Percentiles rank a stretch among this genome's conserved stretches.
Evolutionary conservation across 2,329 filamentous ascomycete genomes (phyloP).

Genomic region (Beauveria australis): DNA sequence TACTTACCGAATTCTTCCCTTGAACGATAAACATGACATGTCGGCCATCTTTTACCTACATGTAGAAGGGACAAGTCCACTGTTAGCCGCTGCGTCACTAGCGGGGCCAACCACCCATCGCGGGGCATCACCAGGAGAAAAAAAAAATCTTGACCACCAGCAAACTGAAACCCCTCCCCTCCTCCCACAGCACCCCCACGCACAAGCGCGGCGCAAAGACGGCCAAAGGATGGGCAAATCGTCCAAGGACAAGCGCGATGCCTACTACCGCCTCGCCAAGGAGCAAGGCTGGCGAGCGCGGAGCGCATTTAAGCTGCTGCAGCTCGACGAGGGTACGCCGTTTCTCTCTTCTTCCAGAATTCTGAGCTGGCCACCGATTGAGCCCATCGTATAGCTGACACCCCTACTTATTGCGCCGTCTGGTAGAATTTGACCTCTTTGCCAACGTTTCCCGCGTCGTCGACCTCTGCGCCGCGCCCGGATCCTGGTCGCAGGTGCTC

Average conservation of each 20-base stretch:
- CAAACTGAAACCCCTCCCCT: not conserved
- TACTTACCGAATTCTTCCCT: too few species aligned
- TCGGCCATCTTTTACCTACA: not conserved
- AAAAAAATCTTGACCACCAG: not conserved
- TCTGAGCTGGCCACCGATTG: not conserved
- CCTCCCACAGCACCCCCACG: not conserved
- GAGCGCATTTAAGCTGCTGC: slow-evolving; percentile 93
- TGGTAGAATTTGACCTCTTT: slow-evolving; percentile 84
- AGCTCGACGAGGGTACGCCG: slow-evolving; percentile 68
- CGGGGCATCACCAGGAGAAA: not conserved
- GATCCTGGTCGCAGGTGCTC: slow-evolving; percentile 95
- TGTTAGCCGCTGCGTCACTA: not conserved
- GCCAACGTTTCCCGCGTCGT: slow-evolving; percentile 85
- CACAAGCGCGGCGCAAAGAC: not conserved
- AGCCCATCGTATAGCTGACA: not conserved
- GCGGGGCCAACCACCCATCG: not conserved
- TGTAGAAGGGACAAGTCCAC: not conserved
- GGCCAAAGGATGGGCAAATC: slow-evolving; percentile 72
- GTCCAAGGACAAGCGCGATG: slow-evolving; percentile 96
- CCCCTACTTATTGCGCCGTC: not conserved
- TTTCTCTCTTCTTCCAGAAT: not conserved
- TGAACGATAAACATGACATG: not conserved
- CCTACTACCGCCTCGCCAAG: slow-evolving; percentile 95
- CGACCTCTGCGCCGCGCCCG: slow-evolving; percentile 89
- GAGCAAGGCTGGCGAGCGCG: slow-evolving; percentile 97